Evolutionary conservation across 2,329 filamentous ascomycete species (phyloP), one percentile per base, ranked within the genome.

Genomic region (Podosphaera aphanis): DNA sequence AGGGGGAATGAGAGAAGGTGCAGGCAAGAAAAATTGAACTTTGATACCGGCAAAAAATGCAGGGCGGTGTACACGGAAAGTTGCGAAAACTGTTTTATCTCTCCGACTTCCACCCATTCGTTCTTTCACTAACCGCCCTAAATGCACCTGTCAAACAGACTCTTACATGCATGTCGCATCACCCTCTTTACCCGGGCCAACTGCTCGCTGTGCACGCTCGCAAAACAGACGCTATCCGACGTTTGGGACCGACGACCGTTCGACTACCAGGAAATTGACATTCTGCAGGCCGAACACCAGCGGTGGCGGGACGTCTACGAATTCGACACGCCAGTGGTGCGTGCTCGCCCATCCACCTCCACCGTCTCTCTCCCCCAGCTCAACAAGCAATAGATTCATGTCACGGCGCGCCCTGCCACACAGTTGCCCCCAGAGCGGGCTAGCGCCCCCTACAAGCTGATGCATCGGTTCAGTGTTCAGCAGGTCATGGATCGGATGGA

Each of bases 321-420:
- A 48, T 83, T 85, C 58, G 82, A 88, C 53, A 81, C 83, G 6
- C 82, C 82, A 0, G 82, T 86, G 56, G 81, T 86, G 19, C 15
- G 46, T 43, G 13, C 15, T 29, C 11, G 4, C 20, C 16, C n/a
- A 13, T n/a, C n/a, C n/a, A 25, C 23, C 23, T 8, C 23, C 27
- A 46, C 2, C 56, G 53, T 18, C 39, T 25, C 18, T 18, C 18
- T 43, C 21, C 15, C 27, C 18, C 3, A 36, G 40, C 7, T 43
- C 11, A 23, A n/a, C 13, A 39, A 15, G 15, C n/a, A 16, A n/a
- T 47, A 72, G 69, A 66, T 73, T 46, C 70, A 73, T 56, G 58
- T 86, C 49, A 76, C 74, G 63, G 77, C 72, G 52, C 62, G 64
- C 10, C 62, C 60, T 6, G 60, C 66, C 1, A 63, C 64, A 10